Conservation (phyloP, 2,329 filamentous ascomycete species). For the Endoconidiophora laricicola region DNA sequence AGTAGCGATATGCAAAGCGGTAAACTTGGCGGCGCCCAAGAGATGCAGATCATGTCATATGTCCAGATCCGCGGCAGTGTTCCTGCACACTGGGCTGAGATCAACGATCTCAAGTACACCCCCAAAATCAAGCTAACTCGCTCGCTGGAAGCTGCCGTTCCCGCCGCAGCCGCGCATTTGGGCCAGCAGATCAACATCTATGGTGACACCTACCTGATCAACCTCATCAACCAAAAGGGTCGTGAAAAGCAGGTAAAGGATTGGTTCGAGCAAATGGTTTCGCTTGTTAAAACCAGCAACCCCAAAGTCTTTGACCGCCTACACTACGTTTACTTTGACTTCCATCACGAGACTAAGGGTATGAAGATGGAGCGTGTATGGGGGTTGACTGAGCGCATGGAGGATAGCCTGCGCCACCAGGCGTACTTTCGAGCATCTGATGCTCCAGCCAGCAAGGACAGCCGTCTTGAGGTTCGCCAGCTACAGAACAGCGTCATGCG, state of each 20-base stretch:
- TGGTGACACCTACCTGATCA: slow-evolving; percentile 93
- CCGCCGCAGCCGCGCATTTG: slow-evolving; percentile 75
- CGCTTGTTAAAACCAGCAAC: slow-evolving; percentile 59
- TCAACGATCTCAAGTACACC: slow-evolving; percentile 83
- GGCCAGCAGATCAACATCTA: slow-evolving; percentile 85
- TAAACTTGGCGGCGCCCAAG: slow-evolving; percentile 44
- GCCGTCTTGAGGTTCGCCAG: slow-evolving; percentile 57
- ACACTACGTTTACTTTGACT: slow-evolving; percentile 97
- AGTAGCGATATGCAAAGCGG: slow-evolving; percentile 61
- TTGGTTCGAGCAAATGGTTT: slow-evolving; percentile 82
- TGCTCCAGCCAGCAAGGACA: slow-evolving; percentile 53
- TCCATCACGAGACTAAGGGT: slow-evolving; percentile 93
- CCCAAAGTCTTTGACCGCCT: slow-evolving; percentile 57
- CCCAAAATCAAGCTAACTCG: slow-evolving; percentile 71
- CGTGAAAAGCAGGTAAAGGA: slow-evolving; percentile 79
- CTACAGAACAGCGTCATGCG: slow-evolving; percentile 81
- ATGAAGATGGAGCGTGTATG: slow-evolving; percentile 84
- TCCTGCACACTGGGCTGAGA: slow-evolving; percentile 88
- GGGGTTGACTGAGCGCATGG: slow-evolving; percentile 67
- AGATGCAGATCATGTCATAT: slow-evolving; percentile 82
- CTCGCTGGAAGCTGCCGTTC: slow-evolving; percentile 60
- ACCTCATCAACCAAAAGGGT: slow-evolving; percentile 91
- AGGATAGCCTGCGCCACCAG: slow-evolving; percentile 58
- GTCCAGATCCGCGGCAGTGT: slow-evolving; percentile 95
- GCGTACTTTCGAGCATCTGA: slow-evolving; percentile 89